A percentile compares a stretch with the other conserved stretches of the same genome.
These are phyloP conservation scores for Chaetoceros tenuissimus DNA, from an alignment of 108 stramenopile genomes.

Conservation along the genomic window DNA sequence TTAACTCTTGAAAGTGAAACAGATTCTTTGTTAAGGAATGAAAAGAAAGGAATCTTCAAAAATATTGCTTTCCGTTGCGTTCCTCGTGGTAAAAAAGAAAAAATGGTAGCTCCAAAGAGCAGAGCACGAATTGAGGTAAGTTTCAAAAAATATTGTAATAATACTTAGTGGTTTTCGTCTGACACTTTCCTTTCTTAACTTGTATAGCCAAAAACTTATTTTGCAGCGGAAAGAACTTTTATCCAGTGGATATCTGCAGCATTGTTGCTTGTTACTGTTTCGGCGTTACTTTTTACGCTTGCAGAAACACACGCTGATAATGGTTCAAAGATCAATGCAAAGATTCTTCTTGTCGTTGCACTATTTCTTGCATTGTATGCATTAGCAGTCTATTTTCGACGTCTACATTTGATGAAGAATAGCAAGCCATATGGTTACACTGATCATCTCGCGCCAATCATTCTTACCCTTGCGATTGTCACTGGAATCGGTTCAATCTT, in stretches of 20 bases:
- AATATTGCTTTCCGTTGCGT: no score
- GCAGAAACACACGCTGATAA: background rate
- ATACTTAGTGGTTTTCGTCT: no score
- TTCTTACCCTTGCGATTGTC: slow-evolving; percentile 1
- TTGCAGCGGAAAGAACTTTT: slow-evolving; percentile 37
- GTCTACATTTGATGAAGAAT: slow-evolving; percentile 11
- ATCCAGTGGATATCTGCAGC: slow-evolving; percentile 34
- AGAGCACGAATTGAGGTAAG: background rate
- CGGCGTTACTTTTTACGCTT: slow-evolving; percentile 4
- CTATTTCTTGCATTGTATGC: slow-evolving; percentile 13
- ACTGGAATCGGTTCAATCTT: background rate
- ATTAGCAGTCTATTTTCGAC: slow-evolving; percentile 4
- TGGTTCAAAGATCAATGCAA: background rate
- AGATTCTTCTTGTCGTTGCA: background rate
- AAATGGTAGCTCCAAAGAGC: slow-evolving; percentile 1
- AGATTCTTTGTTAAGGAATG: no score
- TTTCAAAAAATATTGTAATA: background rate
- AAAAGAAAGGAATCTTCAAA: no score
- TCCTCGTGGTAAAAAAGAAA: background rate
- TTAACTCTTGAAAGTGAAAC: no score
- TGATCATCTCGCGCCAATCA: slow-evolving; percentile 4
- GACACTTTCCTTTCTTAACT: no score
- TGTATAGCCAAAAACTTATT: slow-evolving; percentile 26
- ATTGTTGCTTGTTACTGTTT: slow-evolving; percentile 13
- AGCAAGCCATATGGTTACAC: slow-evolving; percentile 20